A percentile compares a stretch with the other conserved stretches of the same genome.
phyloP scores from a whole-genome alignment of 805 yeast genomes.

The Lipomyces lipofer region DNA sequence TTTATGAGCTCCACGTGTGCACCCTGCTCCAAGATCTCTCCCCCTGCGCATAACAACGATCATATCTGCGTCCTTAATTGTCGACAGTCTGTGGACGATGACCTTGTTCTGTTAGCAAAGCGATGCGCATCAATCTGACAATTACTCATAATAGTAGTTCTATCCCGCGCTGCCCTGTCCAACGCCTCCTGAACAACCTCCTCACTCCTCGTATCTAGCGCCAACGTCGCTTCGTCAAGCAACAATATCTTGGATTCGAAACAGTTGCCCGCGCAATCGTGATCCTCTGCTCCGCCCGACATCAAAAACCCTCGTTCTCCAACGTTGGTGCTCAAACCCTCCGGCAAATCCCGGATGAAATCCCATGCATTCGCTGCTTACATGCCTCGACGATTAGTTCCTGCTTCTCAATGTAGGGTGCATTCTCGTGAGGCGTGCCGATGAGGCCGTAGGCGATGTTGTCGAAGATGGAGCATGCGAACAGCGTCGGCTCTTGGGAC shows the following conservation, averaged over 20 bases:
- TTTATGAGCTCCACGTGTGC: constrained; percentile 42
- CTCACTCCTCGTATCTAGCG: constrained; percentile 62
- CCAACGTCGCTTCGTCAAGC: constrained; percentile 68
- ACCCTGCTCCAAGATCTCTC: constrained; percentile 54
- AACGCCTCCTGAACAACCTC: constrained; percentile 59
- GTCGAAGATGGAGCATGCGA: constrained; percentile 78
- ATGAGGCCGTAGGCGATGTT: constrained; percentile 75
- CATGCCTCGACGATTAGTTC: constrained; percentile 47
- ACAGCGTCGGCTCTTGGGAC: constrained; percentile 59
- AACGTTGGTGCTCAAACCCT: constrained; percentile 49
- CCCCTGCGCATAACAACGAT: constrained; percentile 53
- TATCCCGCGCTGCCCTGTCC: constrained; percentile 33
- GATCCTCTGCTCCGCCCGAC: constrained; percentile 69
- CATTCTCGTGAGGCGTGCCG: constrained; percentile 37
- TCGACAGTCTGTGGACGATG: constrained; percentile 86
- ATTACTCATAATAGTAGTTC: constrained; percentile 49
- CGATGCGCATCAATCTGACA: neutral
- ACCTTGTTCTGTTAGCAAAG: constrained; percentile 43
- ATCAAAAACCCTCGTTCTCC: constrained; percentile 61
- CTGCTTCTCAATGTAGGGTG: constrained; percentile 43
- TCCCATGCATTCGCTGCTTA: constrained; percentile 51
- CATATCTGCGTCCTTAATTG: constrained; percentile 67
- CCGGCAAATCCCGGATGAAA: constrained; percentile 54
- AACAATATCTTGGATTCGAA: constrained; percentile 52
- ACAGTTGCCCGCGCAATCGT: constrained; percentile 64